phyloP scores from a whole-genome alignment of 768 basidiomycete species.

The Termitomyces titanicus region DNA sequence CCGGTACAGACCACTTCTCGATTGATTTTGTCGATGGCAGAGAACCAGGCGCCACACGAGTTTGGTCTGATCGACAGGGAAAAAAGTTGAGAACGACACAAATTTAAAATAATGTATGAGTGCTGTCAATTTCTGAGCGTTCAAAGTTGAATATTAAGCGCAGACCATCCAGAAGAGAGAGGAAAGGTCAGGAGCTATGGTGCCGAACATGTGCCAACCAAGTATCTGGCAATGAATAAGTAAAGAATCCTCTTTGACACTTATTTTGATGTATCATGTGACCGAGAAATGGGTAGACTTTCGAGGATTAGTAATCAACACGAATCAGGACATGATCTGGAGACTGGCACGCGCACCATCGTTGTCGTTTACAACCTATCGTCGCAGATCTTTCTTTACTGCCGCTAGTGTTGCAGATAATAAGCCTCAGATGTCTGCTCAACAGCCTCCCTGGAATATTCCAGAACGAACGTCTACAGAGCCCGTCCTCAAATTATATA shows the following conservation, averaged over 20 bases:
- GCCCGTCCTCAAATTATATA: constrained; percentile 81
- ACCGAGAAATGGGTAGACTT: background rate
- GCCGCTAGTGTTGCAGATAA: background rate
- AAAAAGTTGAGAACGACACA: background rate
- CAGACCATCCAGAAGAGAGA: background rate
- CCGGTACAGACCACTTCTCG: background rate
- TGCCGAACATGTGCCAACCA: no score
- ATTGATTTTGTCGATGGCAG: background rate
- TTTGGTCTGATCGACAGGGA: background rate
- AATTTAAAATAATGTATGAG: background rate
- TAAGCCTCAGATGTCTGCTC: constrained; percentile 43
- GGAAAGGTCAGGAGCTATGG: background rate
- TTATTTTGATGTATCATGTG: no score
- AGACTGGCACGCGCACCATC: constrained; percentile 14
- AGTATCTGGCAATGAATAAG: no score
- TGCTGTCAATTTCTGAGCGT: background rate
- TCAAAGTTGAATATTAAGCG: background rate
- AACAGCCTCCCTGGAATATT: constrained; percentile 59
- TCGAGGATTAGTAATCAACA: constrained; percentile 2
- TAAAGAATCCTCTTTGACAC: no score
- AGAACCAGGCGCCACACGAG: background rate
- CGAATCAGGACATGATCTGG: constrained; percentile 17
- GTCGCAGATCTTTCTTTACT: constrained; percentile 11
- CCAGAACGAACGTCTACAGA: constrained; percentile 42
- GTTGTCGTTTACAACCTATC: constrained; percentile 13